A percentile compares a stretch with the other conserved stretches of the same genome.
Conservation (phyloP, 805 yeast genomes). For the Candida patagonica region DNA sequence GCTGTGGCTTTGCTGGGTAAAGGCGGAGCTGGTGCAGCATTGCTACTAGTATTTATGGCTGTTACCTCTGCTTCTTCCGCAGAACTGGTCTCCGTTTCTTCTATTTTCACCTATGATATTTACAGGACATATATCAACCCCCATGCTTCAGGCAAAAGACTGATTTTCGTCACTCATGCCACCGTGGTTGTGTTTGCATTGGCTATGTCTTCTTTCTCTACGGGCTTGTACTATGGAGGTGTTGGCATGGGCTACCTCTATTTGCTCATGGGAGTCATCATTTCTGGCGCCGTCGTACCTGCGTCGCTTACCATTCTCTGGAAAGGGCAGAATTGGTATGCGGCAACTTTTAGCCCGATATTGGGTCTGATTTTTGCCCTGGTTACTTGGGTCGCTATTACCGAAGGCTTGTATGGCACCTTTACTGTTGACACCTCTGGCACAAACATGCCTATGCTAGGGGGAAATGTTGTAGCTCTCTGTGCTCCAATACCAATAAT, state of each 20-base stretch:
- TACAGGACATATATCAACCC: slow-evolving; percentile 77
- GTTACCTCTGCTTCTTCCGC: slow-evolving; percentile 90
- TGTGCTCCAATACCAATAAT: slow-evolving; percentile 58
- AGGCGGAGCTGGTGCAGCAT: slow-evolving; percentile 80
- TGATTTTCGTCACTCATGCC: slow-evolving; percentile 59
- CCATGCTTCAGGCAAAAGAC: slow-evolving; percentile 60
- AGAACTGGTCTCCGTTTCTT: slow-evolving; percentile 79
- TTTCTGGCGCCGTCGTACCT: slow-evolving; percentile 80
- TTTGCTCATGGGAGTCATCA: slow-evolving; percentile 82
- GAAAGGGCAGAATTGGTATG: slow-evolving; percentile 49
- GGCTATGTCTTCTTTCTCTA: slow-evolving; percentile 73
- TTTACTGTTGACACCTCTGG: slow-evolving; percentile 67
- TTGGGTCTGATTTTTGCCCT: slow-evolving; percentile 68
- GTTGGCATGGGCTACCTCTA: slow-evolving; percentile 82
- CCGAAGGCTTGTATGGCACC: slow-evolving; percentile 34
- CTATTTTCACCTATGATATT: slow-evolving; percentile 77
- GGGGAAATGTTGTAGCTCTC: slow-evolving; percentile 79
- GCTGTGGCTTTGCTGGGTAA: slow-evolving; percentile 79
- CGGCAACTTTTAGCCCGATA: slow-evolving; percentile 70
- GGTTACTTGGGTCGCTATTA: slow-evolving; percentile 48
- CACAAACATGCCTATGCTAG: slow-evolving; percentile 78
- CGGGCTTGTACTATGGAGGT: slow-evolving; percentile 73
- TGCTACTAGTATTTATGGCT: slow-evolving; percentile 80
- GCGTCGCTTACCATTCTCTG: slow-evolving; percentile 63
- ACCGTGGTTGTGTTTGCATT: slow-evolving; percentile 53